A percentile compares a stretch with the other conserved stretches of the same genome.
Evolutionary conservation across 768 basidiomycete species (phyloP).

Genomic region (Hericium alpestre): DNA sequence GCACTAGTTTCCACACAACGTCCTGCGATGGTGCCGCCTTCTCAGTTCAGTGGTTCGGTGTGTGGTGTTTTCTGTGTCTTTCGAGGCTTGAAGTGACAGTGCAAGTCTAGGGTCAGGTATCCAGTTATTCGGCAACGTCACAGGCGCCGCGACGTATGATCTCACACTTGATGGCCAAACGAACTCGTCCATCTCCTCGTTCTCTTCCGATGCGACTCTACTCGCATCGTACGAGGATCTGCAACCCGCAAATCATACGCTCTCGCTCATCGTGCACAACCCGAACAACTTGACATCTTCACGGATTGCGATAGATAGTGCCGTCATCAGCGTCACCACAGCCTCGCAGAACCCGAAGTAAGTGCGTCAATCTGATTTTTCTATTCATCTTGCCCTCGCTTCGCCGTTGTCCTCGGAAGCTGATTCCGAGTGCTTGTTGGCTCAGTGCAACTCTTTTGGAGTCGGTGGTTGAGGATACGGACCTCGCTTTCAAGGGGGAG

Average conservation of each 20-base stretch:
- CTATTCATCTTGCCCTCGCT: neutral
- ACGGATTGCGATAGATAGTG: constrained; percentile 47
- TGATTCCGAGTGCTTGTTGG: constrained; percentile 19
- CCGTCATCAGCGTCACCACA: constrained; percentile 33
- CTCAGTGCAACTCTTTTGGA: constrained; percentile 22
- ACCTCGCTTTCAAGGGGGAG: constrained; percentile 40
- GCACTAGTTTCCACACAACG: constrained; percentile 56
- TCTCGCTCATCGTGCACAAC: constrained; percentile 42
- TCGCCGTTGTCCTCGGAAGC: neutral
- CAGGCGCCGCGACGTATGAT: constrained; percentile 21
- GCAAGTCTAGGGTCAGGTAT: constrained; percentile 48
- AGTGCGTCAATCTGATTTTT: constrained; percentile 2
- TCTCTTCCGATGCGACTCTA: constrained; percentile 23
- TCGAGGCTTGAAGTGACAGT: neutral
- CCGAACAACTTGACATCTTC: constrained; percentile 20
- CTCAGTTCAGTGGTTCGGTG: constrained; percentile 53
- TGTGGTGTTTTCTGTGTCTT: constrained; percentile 14
- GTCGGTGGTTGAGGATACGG: constrained; percentile 30
- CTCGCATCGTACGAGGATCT: constrained; percentile 43
- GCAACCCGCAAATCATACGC: constrained; percentile 36
- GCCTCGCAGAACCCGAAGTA: constrained; percentile 22
- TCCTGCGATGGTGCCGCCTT: constrained; percentile 46
- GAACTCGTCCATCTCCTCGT: constrained; percentile 17
- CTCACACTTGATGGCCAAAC: constrained; percentile 32
- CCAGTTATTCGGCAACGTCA: constrained; percentile 43